Evolutionary conservation across 805 yeast genomes (phyloP).

Genomic region (Candida montana): DNA sequence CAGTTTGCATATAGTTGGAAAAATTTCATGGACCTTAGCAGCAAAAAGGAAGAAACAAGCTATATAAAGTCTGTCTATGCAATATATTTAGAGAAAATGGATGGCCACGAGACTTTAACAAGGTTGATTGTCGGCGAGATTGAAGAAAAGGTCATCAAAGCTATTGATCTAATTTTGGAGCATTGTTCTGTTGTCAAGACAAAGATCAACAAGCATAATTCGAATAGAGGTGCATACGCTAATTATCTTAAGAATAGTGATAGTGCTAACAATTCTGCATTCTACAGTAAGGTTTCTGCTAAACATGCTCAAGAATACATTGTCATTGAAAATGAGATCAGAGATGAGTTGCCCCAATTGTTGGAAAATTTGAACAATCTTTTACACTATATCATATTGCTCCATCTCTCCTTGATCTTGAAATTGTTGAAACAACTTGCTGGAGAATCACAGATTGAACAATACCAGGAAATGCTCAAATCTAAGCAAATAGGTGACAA

Average conservation of each 20-base stretch:
- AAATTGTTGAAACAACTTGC: constrained; percentile 28
- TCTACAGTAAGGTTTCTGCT: constrained; percentile 4
- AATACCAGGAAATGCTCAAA: constrained; percentile 21
- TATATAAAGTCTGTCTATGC: constrained; percentile 26
- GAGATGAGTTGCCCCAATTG: constrained; percentile 28
- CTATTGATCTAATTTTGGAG: constrained; percentile 23
- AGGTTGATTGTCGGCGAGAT: constrained; percentile 24
- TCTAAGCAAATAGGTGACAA: constrained; percentile 25
- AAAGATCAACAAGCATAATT: constrained; percentile 27
- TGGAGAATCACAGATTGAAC: constrained; percentile 25
- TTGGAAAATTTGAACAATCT: constrained; percentile 13
- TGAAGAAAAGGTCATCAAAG: constrained; percentile 25
- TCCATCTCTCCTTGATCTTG: constrained; percentile 20
- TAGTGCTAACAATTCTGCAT: background rate
- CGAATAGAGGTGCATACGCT: constrained; percentile 30
- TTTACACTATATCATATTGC: constrained; percentile 17
- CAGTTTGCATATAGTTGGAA: constrained; percentile 26
- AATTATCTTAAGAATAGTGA: constrained; percentile 11
- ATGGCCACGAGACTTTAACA: constrained; percentile 25
- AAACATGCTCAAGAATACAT: constrained; percentile 20
- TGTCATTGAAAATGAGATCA: constrained; percentile 22
- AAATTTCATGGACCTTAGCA: constrained; percentile 24
- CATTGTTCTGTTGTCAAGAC: constrained; percentile 22
- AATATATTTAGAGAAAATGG: constrained; percentile 24
- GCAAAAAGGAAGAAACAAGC: constrained; percentile 11